Percentiles rank a stretch among this genome's conserved stretches.
These are phyloP conservation scores for Dentipellis fragilis DNA, from an alignment of 768 basidiomycete species.

Conservation along the genomic window DNA sequence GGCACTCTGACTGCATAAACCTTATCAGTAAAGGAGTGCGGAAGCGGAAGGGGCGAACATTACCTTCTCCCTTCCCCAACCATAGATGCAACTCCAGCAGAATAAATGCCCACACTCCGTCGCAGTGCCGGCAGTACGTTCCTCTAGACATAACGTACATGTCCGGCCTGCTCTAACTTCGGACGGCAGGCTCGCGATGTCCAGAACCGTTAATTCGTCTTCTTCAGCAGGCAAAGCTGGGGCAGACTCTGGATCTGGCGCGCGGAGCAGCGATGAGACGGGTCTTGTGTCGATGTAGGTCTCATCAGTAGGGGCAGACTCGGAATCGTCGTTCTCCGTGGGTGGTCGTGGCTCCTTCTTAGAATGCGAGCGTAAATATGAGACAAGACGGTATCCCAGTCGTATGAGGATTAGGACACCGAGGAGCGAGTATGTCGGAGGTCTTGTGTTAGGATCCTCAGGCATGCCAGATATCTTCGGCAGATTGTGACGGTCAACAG, in stretches of 20 bases:
- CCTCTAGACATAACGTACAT: constrained; percentile 80
- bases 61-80: constrained; percentile 85
- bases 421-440: constrained; percentile 81
- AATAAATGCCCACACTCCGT: constrained; percentile 89
- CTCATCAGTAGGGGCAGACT: constrained; percentile 24
- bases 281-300: constrained; percentile 50
- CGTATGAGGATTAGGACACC: constrained; percentile 63
- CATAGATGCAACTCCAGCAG: constrained; percentile 84
- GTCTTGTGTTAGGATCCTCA: constrained; percentile 57
- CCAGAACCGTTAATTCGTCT: constrained; percentile 57
- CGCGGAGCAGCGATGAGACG: constrained; percentile 45
- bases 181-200: constrained; percentile 44
- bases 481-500: background rate
- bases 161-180: constrained; percentile 47
- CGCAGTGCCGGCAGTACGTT: constrained; percentile 69
- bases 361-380: constrained; percentile 28
- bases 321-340: constrained; percentile 14
- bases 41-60: constrained; percentile 6
- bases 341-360: constrained; percentile 7
- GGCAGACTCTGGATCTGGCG: constrained; percentile 39
- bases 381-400: constrained; percentile 51
- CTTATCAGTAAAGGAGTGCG: constrained; percentile 1
- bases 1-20: constrained; percentile 62
- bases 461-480: constrained; percentile 64
- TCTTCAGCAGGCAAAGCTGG: constrained; percentile 54